Base-by-base conservation (phyloP, 164 flowering plant species). In the Vitis riparia region DNA sequence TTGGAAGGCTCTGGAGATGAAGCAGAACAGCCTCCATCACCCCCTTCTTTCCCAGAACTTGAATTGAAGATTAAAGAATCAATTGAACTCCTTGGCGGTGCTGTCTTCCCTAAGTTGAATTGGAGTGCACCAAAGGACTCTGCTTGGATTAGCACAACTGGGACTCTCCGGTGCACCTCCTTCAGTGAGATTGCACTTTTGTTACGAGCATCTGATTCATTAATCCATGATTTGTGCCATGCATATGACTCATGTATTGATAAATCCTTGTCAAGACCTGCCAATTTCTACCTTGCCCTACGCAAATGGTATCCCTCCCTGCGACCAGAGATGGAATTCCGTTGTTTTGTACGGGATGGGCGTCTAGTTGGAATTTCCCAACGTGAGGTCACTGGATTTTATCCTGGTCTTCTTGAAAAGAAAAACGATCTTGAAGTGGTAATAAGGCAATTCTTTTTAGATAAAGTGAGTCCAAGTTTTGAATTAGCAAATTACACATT, bases 91-190 rank as follows among this genome's bases (percentile, higher is more conserved):
- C 89, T 95, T 51, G 95, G 96, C 6, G 97, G 98, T 55, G 81
- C 94, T 6, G 81, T 87, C 12, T 90, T 93, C 62, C 99, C 99
- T 15, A 95, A 95, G 80, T 82, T 95, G 67, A 95, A 92, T 69
- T 95, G 98, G 98, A 94, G 98, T 70, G 82, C 97, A 0, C 99
- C 99, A 1, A 95, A 95, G 68, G 99, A 95, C 71, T 71, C 94
- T 57, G 89, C 97, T 15, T 93, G 97, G 99, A 91, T 93, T 30
- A 85, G 89, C 80, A 66, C 94, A 7, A 85, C 86, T 14, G 89
- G 96, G 67, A 83, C 77, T 52, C 89, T 94, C 27, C 71, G 78
- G 16, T 91, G 98, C 80, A 81, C 91, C 49, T 80, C 85, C 2
- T 87, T 95, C 70, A 79, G 89, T 72, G 99, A 95, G 80, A 87